A percentile compares a stretch with the other conserved stretches of the same genome.
Evolutionary conservation across 2,329 filamentous ascomycete species (phyloP).

Genomic region (Pseudogymnoascus sp.): DNA sequence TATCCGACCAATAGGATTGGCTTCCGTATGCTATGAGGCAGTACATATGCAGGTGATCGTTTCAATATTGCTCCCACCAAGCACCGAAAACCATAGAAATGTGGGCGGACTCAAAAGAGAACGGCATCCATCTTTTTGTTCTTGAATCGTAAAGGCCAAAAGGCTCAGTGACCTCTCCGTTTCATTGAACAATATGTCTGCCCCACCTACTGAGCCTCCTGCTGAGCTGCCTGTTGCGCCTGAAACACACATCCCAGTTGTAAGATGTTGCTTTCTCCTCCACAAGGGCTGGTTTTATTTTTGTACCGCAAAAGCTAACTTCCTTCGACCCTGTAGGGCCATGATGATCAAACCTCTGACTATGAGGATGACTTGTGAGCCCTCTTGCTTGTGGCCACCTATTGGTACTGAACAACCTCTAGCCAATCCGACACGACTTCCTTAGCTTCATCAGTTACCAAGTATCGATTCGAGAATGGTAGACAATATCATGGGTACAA

Average conservation of each 20-base stretch:
- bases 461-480: conserved; percentile 35
- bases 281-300: neutral
- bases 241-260: neutral
- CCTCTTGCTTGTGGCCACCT: neutral
- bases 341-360: neutral
- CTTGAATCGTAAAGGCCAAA: neutral
- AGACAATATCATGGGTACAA: conserved; percentile 40
- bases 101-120: neutral
- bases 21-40: neutral
- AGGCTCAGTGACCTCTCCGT: neutral
- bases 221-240: neutral
- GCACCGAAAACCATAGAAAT: neutral
- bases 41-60: neutral
- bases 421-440: conserved; percentile 11
- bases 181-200: neutral
- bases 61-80: neutral
- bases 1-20: neutral
- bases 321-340: neutral
- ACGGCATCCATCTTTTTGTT: neutral
- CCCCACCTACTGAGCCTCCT: neutral
- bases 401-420: neutral
- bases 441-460: conserved; percentile 20
- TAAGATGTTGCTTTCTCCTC: neutral
- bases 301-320: neutral
- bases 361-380: neutral